Conservation (phyloP, 345 rosid species). For the Physaria fendleri region DNA sequence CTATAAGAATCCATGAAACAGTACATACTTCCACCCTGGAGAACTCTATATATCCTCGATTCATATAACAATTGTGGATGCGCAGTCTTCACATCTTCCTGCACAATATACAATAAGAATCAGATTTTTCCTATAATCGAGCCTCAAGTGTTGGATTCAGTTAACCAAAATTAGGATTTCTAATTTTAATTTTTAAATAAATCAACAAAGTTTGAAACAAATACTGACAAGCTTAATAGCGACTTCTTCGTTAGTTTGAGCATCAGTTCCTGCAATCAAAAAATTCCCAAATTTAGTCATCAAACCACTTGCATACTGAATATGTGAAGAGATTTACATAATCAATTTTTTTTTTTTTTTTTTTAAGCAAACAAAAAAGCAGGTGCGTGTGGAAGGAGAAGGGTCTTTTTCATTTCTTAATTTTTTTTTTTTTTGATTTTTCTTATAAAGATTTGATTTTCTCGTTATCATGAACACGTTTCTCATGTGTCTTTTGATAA, state of each 20-base stretch:
- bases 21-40: not conserved
- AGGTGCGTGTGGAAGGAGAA: too few relatives aligned
- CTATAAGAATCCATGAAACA: not conserved
- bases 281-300: not conserved
- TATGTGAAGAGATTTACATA: too few relatives aligned
- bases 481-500: too few relatives aligned
- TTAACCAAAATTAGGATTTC: too few relatives aligned
- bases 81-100: not conserved
- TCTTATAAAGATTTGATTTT: too few relatives aligned
- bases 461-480: too few relatives aligned
- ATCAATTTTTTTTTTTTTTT: too few relatives aligned
- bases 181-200: too few relatives aligned
- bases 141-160: not conserved
- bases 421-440: too few relatives aligned
- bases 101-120: not conserved
- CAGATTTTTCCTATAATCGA: not conserved
- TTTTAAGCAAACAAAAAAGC: too few relatives aligned
- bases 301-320: not conserved
- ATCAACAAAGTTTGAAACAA: not conserved
- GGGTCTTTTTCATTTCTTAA: too few relatives aligned
- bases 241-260: not conserved
- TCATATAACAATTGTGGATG: not conserved
- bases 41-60: not conserved
- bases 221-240: not conserved
- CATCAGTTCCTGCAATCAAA: not conserved